Conservation (phyloP, 2,329 filamentous ascomycete species). For the Exophiala aquamarina region DNA sequence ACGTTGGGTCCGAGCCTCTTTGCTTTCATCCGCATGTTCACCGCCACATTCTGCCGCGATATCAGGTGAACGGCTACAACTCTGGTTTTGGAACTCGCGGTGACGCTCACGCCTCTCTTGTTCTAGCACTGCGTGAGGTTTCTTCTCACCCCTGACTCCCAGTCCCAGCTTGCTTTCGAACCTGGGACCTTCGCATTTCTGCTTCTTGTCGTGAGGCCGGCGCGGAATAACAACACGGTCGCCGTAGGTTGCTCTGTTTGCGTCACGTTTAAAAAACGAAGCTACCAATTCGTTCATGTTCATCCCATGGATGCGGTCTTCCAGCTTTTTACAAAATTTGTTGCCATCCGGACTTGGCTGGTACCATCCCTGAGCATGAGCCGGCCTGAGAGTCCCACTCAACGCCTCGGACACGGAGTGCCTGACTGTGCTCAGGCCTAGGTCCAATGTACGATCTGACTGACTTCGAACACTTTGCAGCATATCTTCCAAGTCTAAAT, state of each 20-base stretch:
- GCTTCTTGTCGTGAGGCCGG: neutral
- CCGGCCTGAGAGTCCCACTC: conserved; percentile 7
- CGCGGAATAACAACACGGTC: neutral
- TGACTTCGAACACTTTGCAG: neutral
- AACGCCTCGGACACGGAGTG: conserved; percentile 4
- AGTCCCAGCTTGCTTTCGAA: neutral
- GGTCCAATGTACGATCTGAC: conserved; percentile 1
- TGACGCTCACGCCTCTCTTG: conserved; percentile 18
- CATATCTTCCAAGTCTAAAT: neutral
- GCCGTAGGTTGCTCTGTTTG: conserved; percentile 7
- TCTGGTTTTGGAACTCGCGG: conserved; percentile 16
- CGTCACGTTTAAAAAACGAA: conserved; percentile 13
- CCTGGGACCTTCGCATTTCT: neutral
- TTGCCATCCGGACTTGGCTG: conserved; percentile 7
- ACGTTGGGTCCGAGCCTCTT: conserved; percentile 7
- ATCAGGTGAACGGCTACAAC: conserved; percentile 15
- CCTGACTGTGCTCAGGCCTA: neutral
- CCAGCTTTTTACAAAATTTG: conserved; percentile 10
- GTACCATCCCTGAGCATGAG: conserved; percentile 19
- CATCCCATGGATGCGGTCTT: conserved; percentile 4
- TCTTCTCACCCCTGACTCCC: neutral
- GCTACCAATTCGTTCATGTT: conserved; percentile 10
- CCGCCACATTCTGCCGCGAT: conserved; percentile 9
- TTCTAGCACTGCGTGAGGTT: conserved; percentile 13
- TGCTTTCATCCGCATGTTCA: conserved; percentile 7